phyloP scores from a whole-genome alignment of 805 yeast genomes.

The Teunomyces cretensis region DNA sequence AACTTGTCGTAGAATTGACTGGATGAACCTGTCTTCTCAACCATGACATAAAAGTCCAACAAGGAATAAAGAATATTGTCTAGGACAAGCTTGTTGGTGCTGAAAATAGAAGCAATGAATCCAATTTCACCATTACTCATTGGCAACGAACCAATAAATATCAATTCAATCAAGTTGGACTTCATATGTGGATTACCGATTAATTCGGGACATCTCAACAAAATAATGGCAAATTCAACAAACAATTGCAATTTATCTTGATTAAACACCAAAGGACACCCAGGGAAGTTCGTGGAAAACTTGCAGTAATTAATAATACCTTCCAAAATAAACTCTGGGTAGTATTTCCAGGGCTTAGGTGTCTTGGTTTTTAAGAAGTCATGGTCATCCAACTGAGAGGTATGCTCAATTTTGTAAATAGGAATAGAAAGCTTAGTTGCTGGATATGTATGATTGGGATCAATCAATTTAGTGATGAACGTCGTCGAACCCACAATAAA shows the following conservation, averaged over 20 bases:
- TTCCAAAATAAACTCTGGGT: slow-evolving; percentile 84
- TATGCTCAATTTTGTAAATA: slow-evolving; percentile 54
- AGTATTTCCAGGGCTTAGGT: slow-evolving; percentile 75
- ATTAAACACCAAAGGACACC: slow-evolving; percentile 57
- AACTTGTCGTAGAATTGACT: slow-evolving; percentile 96
- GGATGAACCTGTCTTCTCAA: slow-evolving; percentile 93
- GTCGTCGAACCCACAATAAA: slow-evolving; percentile 74
- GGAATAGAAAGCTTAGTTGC: slow-evolving; percentile 47
- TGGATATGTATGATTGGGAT: slow-evolving; percentile 70
- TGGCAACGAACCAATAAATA: slow-evolving; percentile 72
- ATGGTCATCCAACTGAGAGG: slow-evolving; percentile 72
- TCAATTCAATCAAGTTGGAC: slow-evolving; percentile 74
- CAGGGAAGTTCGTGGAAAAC: slow-evolving; percentile 54
- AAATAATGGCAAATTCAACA: slow-evolving; percentile 69
- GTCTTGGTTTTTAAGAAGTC: slow-evolving; percentile 64
- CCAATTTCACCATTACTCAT: slow-evolving; percentile 63
- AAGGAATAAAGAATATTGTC: slow-evolving; percentile 76
- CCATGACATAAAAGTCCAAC: slow-evolving; percentile 87
- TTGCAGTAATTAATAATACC: slow-evolving; percentile 74
- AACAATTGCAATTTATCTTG: slow-evolving; percentile 53
- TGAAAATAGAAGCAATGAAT: slow-evolving; percentile 65
- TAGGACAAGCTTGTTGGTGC: slow-evolving; percentile 58
- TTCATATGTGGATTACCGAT: slow-evolving; percentile 93
- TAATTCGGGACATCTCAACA: slow-evolving; percentile 80
- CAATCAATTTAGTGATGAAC: slow-evolving; percentile 69